Evolutionary conservation across 139 green algal species (phyloP).

Genomic region (Volvox africanus): DNA sequence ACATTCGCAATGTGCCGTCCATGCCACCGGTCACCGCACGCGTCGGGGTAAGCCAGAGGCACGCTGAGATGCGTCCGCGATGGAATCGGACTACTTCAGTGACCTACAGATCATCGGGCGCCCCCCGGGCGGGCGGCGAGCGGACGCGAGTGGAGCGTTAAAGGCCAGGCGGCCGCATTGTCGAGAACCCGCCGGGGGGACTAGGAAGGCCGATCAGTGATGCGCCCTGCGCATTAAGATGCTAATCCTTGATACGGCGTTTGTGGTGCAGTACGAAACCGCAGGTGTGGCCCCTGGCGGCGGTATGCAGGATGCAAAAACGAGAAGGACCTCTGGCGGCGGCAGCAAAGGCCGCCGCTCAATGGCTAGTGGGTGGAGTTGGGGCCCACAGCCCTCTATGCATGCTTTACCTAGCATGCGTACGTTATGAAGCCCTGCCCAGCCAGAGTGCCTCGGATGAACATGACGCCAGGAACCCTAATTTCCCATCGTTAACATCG

Average conservation of each 20-base stretch:
- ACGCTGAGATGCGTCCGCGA: conserved; percentile 14
- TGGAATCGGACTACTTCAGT: conserved; percentile 35
- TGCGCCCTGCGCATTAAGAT: no score
- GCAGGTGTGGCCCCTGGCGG: no score
- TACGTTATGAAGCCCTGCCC: background rate
- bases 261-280: no score
- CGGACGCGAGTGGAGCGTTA: no score
- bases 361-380: background rate
- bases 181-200: background rate
- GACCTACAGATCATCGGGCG: background rate
- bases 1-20: conserved; percentile 39
- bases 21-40: conserved; percentile 11
- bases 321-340: no score
- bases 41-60: conserved; percentile 1
- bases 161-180: no score
- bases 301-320: no score
- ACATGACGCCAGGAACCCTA: no score
- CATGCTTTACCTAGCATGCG: background rate
- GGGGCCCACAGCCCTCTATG: background rate
- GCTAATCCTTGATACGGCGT: no score
- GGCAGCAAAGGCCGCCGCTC: no score
- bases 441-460: background rate
- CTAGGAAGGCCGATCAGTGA: background rate
- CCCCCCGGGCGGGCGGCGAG: no score
- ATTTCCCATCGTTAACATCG: no score